Percentiles rank a stretch among this genome's conserved stretches.
These are phyloP conservation scores for Talaromyces sp. DNA, from an alignment of 2,329 filamentous ascomycete species.

Conservation along the genomic window DNA sequence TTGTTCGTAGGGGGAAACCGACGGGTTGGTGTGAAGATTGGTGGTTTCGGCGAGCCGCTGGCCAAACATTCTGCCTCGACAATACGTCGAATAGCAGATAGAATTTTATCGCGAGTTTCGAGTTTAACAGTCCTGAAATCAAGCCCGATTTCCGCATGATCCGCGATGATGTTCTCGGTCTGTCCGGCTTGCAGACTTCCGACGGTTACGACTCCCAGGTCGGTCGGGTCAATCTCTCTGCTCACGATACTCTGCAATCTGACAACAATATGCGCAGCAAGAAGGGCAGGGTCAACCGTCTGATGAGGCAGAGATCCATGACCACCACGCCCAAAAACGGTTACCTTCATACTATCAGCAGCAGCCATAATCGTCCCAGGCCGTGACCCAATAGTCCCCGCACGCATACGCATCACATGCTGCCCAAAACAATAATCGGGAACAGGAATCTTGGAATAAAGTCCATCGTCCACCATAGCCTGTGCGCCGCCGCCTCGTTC, in stretches of 20 bases:
- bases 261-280: conserved; percentile 57
- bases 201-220: conserved; percentile 59
- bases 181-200: conserved; percentile 59
- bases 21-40: conserved; percentile 48
- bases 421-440: conserved; percentile 59
- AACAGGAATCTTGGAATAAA: conserved; percentile 53
- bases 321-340: conserved; percentile 58
- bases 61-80: conserved; percentile 58
- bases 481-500: conserved; percentile 63
- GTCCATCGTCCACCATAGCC: conserved; percentile 61
- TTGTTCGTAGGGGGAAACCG: conserved; percentile 57
- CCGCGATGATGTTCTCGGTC: conserved; percentile 61
- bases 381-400: conserved; percentile 41
- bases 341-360: conserved; percentile 51
- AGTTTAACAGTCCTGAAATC: conserved; percentile 53
- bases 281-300: conserved; percentile 58
- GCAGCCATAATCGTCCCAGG: conserved; percentile 45
- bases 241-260: conserved; percentile 61
- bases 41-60: conserved; percentile 49
- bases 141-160: conserved; percentile 55
- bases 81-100: conserved; percentile 53
- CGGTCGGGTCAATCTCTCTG: conserved; percentile 53
- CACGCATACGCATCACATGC: conserved; percentile 53
- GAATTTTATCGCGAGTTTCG: conserved; percentile 48
- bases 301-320: conserved; percentile 59